A percentile compares a stretch with the other conserved stretches of the same genome.
Conservation (phyloP, 768 basidiomycete species). For the Mycena olivaceomarginata region DNA sequence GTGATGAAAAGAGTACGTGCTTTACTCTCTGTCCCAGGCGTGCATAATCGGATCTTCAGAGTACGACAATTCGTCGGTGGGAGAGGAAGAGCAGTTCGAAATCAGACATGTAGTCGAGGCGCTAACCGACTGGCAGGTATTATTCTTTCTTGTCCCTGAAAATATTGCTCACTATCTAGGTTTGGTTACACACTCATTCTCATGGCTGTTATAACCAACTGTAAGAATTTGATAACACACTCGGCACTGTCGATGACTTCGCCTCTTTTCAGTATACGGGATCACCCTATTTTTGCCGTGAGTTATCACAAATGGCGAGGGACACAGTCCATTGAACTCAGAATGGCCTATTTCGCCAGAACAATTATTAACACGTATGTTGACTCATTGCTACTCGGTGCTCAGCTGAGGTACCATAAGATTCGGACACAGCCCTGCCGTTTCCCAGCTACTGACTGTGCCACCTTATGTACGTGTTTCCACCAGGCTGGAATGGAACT, state of each 20-base stretch:
- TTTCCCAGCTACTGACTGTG: conserved; percentile 80
- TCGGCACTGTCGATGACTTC: neutral
- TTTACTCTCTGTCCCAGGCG: neutral
- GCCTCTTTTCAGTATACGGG: conserved; percentile 71
- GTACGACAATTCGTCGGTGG: conserved; percentile 73
- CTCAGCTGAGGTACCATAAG: conserved; percentile 51
- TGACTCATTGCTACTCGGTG: neutral
- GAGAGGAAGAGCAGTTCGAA: conserved; percentile 78
- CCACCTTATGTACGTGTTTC: conserved; percentile 69
- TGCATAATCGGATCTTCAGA: conserved; percentile 54
- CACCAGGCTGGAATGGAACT: neutral
- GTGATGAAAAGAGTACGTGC: conserved; percentile 72
- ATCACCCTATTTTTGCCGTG: conserved; percentile 84
- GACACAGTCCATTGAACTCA: neutral
- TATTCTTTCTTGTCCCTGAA: conserved; percentile 3
- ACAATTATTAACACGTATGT: conserved; percentile 75
- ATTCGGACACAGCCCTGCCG: conserved; percentile 74
- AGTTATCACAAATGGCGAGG: conserved; percentile 49
- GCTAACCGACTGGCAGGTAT: conserved; percentile 78
- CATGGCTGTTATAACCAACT: conserved; percentile 74
- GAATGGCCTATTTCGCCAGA: conserved; percentile 52
- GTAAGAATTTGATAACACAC: conserved; percentile 62
- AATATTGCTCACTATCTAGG: no score
- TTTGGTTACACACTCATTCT: neutral
- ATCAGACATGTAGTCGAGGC: conserved; percentile 72